phyloP scores from a whole-genome alignment of 306 rosid genomes.

The Cicer yamashitae region DNA sequence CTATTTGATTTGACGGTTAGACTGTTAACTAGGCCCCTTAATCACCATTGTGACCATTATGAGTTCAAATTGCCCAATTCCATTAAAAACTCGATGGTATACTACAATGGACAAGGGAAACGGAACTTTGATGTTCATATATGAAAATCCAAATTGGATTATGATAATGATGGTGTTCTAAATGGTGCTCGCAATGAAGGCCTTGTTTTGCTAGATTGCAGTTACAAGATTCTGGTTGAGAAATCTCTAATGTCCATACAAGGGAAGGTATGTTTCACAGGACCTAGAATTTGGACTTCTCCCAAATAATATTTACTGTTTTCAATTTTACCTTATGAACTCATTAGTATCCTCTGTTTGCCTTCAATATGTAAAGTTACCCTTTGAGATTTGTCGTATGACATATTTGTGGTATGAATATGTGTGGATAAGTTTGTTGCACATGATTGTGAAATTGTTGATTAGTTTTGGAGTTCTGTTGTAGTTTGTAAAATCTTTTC shows the following conservation, averaged over 20 bases:
- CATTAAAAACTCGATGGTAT: not conserved
- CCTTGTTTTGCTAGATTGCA: slow-evolving; percentile 15
- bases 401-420: not conserved
- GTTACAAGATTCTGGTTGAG: not conserved
- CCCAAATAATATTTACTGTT: slow-evolving; percentile 64
- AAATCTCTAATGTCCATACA: slow-evolving; percentile 57
- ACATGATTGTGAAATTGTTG: slow-evolving; percentile 68
- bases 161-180: not conserved
- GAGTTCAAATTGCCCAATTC: not conserved
- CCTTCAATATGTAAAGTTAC: not conserved
- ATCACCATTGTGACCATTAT: not conserved
- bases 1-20: not conserved
- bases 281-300: slow-evolving; percentile 60
- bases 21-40: not conserved
- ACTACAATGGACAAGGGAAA: not conserved
- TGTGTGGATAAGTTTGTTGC: slow-evolving; percentile 13
- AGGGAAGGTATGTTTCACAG: slow-evolving; percentile 64
- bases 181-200: not conserved
- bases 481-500: not conserved
- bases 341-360: not conserved
- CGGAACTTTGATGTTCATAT: not conserved
- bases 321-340: slow-evolving; percentile 7
- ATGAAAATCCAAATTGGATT: slow-evolving; percentile 16
- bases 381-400: not conserved
- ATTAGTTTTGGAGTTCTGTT: not conserved